Conservation (phyloP, 352 stramenopile species). For the Globisporangium viniferum region DNA sequence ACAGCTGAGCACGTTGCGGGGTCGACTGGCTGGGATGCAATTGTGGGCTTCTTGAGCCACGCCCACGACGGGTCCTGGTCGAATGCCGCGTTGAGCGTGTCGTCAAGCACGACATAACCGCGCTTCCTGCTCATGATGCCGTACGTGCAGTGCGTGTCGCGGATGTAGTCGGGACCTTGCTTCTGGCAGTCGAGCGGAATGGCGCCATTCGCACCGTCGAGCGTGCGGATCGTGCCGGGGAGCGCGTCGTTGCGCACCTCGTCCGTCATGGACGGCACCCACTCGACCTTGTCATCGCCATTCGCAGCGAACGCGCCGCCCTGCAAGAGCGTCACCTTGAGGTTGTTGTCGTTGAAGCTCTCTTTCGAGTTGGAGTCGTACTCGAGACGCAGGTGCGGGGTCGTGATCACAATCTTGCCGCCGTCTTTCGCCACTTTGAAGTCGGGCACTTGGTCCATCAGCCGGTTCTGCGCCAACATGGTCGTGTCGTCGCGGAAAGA, state of each 20-base stretch:
- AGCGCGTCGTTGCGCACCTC: conserved; percentile 19
- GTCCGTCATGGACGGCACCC: conserved; percentile 25
- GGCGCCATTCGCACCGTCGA: conserved; percentile 30
- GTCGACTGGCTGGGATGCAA: not conserved
- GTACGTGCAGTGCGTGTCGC: conserved; percentile 38
- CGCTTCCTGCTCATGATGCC: conserved; percentile 30
- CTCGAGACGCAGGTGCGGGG: conserved; percentile 13
- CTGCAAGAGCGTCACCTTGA: conserved; percentile 19
- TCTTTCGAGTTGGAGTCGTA: conserved; percentile 20
- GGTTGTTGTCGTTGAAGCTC: conserved; percentile 28
- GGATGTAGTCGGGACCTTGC: conserved; percentile 24
- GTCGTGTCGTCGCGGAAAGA: conserved; percentile 24
- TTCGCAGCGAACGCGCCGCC: not conserved
- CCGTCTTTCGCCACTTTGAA: conserved; percentile 16
- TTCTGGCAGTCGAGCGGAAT: conserved; percentile 29
- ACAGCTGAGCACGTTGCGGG: conserved; percentile 13
- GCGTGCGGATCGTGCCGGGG: conserved; percentile 36
- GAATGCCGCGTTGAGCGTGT: conserved; percentile 25
- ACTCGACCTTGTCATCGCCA: conserved; percentile 6
- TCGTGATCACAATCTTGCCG: conserved; percentile 21
- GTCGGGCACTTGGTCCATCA: conserved; percentile 15
- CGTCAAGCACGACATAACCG: conserved; percentile 37
- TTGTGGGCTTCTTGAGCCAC: conserved; percentile 19
- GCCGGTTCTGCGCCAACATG: conserved; percentile 22
- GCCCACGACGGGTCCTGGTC: conserved; percentile 24